Percentiles rank a stretch among this genome's conserved stretches.
phyloP scores from a whole-genome alignment of 352 stramenopile species.

The Pythium plurisporium region DNA sequence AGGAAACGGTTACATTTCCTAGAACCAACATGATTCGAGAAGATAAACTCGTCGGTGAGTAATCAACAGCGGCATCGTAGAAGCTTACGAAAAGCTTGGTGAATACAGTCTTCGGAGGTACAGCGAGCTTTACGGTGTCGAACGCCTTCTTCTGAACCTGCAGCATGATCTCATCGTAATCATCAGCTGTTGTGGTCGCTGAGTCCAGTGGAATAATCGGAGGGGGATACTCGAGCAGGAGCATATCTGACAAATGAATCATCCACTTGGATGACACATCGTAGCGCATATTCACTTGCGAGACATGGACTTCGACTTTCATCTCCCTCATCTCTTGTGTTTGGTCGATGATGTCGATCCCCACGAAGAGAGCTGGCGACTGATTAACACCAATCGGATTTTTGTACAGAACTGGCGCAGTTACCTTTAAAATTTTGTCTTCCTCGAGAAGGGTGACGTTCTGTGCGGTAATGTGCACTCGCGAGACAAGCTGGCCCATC shows the following conservation, averaged over 20 bases:
- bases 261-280: constrained; percentile 81
- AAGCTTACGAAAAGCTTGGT: constrained; percentile 87
- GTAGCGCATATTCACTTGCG: constrained; percentile 77
- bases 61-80: constrained; percentile 80
- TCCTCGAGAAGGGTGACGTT: constrained; percentile 78
- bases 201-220: constrained; percentile 84
- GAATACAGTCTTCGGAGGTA: constrained; percentile 76
- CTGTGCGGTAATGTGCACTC: constrained; percentile 63
- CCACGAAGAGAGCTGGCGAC: constrained; percentile 73
- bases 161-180: constrained; percentile 37
- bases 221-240: constrained; percentile 76
- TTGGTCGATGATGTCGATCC: constrained; percentile 72
- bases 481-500: constrained; percentile 77
- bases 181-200: constrained; percentile 49
- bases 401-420: constrained; percentile 73
- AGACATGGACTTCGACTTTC: constrained; percentile 84
- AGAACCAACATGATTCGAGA: constrained; percentile 76
- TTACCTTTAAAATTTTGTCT: constrained; percentile 32
- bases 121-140: constrained; percentile 59
- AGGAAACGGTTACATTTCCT: constrained; percentile 70
- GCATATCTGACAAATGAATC: constrained; percentile 65
- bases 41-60: constrained; percentile 51
- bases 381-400: constrained; percentile 74
- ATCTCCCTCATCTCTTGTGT: constrained; percentile 88
- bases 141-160: constrained; percentile 31